A percentile compares a stretch with the other conserved stretches of the same genome.
Conservation (phyloP, 805 yeast species). For the Teunomyces lycoperdinae region DNA sequence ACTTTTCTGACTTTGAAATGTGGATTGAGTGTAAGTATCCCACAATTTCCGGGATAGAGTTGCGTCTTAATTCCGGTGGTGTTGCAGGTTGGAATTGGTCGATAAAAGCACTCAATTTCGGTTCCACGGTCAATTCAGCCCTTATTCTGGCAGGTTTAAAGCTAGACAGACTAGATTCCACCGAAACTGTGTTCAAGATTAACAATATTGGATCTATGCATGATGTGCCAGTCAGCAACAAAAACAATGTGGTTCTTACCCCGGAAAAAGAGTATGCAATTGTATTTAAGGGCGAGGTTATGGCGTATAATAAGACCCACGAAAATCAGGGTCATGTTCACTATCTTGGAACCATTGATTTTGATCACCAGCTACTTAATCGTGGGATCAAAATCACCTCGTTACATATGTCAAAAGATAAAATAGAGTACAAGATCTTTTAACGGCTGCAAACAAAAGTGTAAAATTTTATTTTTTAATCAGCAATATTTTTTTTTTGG, state of each 20-base stretch:
- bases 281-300: conserved; percentile 23
- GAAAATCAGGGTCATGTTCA: conserved; percentile 15
- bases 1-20: conserved; percentile 14
- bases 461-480: background rate
- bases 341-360: conserved; percentile 30
- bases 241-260: background rate
- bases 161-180: conserved; percentile 20
- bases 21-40: conserved; percentile 32
- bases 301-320: conserved; percentile 17
- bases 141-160: conserved; percentile 23
- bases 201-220: conserved; percentile 26
- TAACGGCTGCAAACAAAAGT: background rate
- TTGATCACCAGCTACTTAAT: conserved; percentile 28
- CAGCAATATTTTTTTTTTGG: too few species aligned
- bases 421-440: background rate
- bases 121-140: conserved; percentile 15
- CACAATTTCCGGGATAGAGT: conserved; percentile 27
- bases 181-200: background rate
- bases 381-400: conserved; percentile 28
- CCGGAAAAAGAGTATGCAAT: conserved; percentile 20
- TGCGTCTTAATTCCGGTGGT: conserved; percentile 11
- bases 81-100: conserved; percentile 18
- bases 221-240: conserved; percentile 16
- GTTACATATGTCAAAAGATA: conserved; percentile 15
- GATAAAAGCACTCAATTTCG: conserved; percentile 24